Percentiles rank a stretch among this genome's conserved stretches.
These are phyloP conservation scores for Protomyces gravidus DNA, from an alignment of 1,139 yeast species.

Conservation along the genomic window DNA sequence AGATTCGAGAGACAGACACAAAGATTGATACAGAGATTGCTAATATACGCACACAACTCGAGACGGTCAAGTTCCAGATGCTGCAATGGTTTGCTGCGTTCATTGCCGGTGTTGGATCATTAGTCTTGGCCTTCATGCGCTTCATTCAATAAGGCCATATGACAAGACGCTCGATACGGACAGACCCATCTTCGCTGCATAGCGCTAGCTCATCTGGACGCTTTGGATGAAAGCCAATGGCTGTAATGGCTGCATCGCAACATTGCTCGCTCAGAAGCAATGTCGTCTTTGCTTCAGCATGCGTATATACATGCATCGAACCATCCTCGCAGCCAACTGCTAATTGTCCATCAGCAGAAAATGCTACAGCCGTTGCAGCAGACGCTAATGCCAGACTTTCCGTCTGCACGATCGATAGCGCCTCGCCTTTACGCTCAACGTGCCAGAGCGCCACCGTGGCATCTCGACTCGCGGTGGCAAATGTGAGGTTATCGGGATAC, in stretches of 20 bases:
- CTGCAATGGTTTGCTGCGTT: constrained; percentile 27
- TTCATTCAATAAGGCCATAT: constrained; percentile 5
- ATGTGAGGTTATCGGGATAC: constrained; percentile 52
- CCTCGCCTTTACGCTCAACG: constrained; percentile 37
- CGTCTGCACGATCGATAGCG: neutral
- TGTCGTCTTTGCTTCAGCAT: constrained; percentile 37
- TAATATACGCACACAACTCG: constrained; percentile 76
- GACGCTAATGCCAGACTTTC: constrained; percentile 57
- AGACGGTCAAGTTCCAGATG: constrained; percentile 26
- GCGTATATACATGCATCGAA: constrained; percentile 37
- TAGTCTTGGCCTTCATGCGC: constrained; percentile 24
- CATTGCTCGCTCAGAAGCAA: constrained; percentile 52
- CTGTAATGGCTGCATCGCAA: constrained; percentile 48
- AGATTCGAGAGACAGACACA: constrained; percentile 90
- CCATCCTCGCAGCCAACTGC: constrained; percentile 78
- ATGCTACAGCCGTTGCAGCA: constrained; percentile 56
- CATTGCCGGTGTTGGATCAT: constrained; percentile 21
- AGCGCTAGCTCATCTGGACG: constrained; percentile 49
- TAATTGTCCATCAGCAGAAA: constrained; percentile 39
- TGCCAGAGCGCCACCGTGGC: constrained; percentile 72
- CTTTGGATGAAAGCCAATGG: constrained; percentile 51
- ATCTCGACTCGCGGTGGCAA: constrained; percentile 87
- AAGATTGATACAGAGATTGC: constrained; percentile 93
- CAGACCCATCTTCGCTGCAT: constrained; percentile 67
- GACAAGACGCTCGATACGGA: constrained; percentile 46